phyloP scores from a whole-genome alignment of 2,329 filamentous ascomycete species.

The Drechslerella stenobrocha region DNA sequence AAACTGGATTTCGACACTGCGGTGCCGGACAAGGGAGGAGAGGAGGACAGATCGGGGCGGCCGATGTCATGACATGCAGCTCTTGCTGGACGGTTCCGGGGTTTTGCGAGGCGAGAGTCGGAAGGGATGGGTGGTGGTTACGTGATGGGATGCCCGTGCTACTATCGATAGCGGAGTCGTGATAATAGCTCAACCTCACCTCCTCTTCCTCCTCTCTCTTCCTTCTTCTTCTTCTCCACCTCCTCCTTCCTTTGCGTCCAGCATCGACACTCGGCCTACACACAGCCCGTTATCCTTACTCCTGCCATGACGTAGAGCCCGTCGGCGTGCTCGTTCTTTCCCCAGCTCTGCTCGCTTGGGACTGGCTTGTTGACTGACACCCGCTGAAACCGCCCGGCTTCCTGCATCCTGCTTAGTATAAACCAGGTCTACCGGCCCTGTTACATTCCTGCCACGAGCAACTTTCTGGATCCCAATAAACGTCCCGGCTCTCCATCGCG shows the following conservation, averaged over 20 bases:
- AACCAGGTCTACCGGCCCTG: not conserved
- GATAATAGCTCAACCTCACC: slow-evolving; percentile 5
- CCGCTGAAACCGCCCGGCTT: slow-evolving; percentile 3
- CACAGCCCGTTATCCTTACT: no score
- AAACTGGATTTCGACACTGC: slow-evolving; percentile 2
- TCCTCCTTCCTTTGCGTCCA: no score
- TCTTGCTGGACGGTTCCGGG: not conserved
- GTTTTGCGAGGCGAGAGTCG: slow-evolving; percentile 1
- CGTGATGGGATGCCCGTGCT: not conserved
- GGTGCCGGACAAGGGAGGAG: not conserved
- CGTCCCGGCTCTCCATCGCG: slow-evolving; percentile 3
- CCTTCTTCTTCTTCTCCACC: no score
- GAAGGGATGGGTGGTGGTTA: not conserved
- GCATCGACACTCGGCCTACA: not conserved
- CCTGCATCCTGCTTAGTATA: not conserved
- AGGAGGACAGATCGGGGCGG: no score
- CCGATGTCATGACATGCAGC: not conserved
- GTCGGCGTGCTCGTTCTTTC: no score
- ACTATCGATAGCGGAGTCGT: not conserved
- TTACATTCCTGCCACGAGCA: slow-evolving; percentile 6
- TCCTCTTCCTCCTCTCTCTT: not conserved
- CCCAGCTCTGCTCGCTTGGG: not conserved
- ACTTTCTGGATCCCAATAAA: no score
- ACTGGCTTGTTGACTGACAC: not conserved
- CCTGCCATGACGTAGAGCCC: not conserved